Conservation (phyloP, 169 alveolate species). For the Plasmodium ovale region DNA sequence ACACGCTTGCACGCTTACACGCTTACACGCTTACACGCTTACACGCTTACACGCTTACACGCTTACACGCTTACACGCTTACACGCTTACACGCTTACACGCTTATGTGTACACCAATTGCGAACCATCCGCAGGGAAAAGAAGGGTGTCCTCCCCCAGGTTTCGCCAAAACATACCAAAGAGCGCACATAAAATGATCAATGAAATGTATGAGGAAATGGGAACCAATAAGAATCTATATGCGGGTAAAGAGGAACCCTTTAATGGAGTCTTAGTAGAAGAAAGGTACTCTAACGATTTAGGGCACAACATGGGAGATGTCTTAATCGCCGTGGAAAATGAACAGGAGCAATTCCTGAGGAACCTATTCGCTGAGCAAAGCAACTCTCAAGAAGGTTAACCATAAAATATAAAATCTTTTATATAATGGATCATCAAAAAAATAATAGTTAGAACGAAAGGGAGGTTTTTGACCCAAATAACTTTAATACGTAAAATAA, state of each 20-base stretch:
- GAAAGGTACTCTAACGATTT: not conserved
- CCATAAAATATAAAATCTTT: too few species aligned
- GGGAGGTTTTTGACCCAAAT: too few species aligned
- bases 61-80: not conserved
- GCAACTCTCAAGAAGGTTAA: too few species aligned
- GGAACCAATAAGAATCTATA: not conserved
- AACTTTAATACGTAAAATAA: too few species aligned
- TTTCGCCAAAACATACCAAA: constrained; percentile 57
- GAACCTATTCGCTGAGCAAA: not conserved
- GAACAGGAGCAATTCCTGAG: not conserved
- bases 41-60: not conserved
- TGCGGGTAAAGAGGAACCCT: constrained; percentile 5
- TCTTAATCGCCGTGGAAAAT: not conserved
- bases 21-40: not conserved
- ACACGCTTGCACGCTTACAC: not conserved
- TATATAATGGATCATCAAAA: too few species aligned
- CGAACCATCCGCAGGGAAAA: constrained; percentile 30
- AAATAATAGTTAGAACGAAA: too few species aligned
- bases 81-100: not conserved
- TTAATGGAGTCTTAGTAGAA: constrained; percentile 3
- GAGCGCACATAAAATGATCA: constrained; percentile 70
- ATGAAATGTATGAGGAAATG: constrained; percentile 69
- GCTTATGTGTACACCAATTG: not conserved
- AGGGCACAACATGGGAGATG: too few species aligned
- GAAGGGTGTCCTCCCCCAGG: constrained; percentile 69